phyloP scores from a whole-genome alignment of 2,329 filamentous ascomycete species.

The Talaromyces atroroseus region DNA sequence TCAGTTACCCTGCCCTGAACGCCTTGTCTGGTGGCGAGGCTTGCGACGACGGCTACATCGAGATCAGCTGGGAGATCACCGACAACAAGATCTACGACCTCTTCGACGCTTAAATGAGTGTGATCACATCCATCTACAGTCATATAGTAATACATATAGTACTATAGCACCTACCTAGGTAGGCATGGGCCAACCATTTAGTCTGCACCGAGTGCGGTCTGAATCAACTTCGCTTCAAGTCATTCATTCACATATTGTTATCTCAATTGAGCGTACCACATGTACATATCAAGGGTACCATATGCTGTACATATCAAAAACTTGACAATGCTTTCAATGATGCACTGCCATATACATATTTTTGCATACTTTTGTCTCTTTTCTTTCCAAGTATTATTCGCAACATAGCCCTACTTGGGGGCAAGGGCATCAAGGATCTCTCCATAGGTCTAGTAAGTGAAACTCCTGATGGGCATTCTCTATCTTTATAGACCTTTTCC shows the following conservation, averaged over 20 bases:
- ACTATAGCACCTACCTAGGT: background rate
- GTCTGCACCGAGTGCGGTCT: background rate
- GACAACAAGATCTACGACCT: background rate
- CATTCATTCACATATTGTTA: background rate
- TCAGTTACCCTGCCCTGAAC: background rate
- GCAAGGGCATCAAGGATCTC: no score
- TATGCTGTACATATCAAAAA: background rate
- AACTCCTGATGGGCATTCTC: no score
- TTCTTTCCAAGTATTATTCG: no score
- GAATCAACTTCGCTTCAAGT: background rate
- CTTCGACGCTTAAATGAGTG: background rate
- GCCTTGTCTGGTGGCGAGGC: background rate
- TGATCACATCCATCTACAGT: background rate
- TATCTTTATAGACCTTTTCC: no score
- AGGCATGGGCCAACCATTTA: no score
- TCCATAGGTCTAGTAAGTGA: no score
- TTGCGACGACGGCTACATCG: background rate
- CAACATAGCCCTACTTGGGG: no score
- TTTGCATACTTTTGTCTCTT: no score
- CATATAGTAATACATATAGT: background rate
- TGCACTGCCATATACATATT: background rate
- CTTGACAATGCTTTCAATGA: background rate
- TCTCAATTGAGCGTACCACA: background rate
- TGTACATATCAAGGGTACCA: background rate
- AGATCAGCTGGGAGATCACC: background rate